A percentile compares a stretch with the other conserved stretches of the same genome.
Evolutionary conservation across 768 basidiomycete genomes (phyloP).

Genomic region (Leccinellum albellum): DNA sequence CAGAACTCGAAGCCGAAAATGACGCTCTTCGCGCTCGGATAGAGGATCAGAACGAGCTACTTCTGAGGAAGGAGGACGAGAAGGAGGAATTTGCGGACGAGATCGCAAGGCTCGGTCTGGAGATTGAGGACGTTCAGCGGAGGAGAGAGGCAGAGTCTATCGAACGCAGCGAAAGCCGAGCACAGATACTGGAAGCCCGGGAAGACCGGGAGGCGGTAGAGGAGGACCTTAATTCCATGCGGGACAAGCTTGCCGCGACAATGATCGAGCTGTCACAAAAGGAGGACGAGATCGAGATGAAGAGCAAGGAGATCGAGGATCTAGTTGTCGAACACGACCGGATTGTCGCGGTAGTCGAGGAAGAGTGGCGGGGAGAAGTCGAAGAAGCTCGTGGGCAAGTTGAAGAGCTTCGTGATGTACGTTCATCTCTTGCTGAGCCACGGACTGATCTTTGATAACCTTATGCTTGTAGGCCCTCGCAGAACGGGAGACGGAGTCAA

Average conservation of each 20-base stretch:
- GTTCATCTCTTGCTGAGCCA: slow-evolving; percentile 15
- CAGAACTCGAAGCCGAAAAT: slow-evolving; percentile 60
- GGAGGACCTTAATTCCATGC: slow-evolving; percentile 66
- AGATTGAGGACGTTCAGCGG: slow-evolving; percentile 63
- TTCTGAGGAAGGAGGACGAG: slow-evolving; percentile 63
- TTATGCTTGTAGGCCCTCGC: slow-evolving; percentile 52
- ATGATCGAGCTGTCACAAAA: slow-evolving; percentile 82
- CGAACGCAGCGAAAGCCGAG: slow-evolving; percentile 73
- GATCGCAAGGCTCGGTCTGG: slow-evolving; percentile 57
- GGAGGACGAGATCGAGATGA: slow-evolving; percentile 82
- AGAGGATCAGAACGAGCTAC: slow-evolving; percentile 55
- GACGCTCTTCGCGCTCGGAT: slow-evolving; percentile 55
- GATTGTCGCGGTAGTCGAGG: slow-evolving; percentile 70
- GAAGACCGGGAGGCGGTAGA: slow-evolving; percentile 79
- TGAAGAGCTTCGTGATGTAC: slow-evolving; percentile 74
- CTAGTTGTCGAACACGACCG: slow-evolving; percentile 69
- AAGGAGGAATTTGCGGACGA: slow-evolving; percentile 67
- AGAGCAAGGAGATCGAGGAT: slow-evolving; percentile 74
- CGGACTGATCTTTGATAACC: background rate
- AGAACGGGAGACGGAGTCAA: slow-evolving; percentile 76
- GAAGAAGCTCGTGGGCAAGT: slow-evolving; percentile 75
- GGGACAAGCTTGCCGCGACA: slow-evolving; percentile 75
- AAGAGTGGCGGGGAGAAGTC: slow-evolving; percentile 86
- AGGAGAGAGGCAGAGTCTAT: slow-evolving; percentile 58
- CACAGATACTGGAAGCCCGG: slow-evolving; percentile 62